Percentiles rank a stretch among this genome's conserved stretches.
Evolutionary conservation across 1,139 yeast species (phyloP).

Genomic region (Lodderomyces oxycetoniae): DNA sequence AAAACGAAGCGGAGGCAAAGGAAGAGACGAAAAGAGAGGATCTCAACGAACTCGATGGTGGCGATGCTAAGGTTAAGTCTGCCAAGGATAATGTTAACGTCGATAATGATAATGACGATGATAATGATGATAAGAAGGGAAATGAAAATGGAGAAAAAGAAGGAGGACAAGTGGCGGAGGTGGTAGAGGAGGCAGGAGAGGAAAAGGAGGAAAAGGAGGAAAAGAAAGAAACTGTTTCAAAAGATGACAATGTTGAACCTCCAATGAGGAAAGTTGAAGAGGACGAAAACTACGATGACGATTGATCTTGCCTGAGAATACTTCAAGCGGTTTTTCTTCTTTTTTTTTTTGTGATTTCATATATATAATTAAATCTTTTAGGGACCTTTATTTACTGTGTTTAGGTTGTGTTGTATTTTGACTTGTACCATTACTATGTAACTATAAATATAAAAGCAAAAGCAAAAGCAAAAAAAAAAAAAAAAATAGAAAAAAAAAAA

Average conservation of each 20-base stretch:
- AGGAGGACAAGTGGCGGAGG: background rate
- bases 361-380: too few relatives aligned
- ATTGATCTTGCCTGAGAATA: slow-evolving; percentile 20
- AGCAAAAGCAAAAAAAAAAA: too few relatives aligned
- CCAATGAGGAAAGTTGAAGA: slow-evolving; percentile 76
- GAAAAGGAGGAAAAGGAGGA: slow-evolving; percentile 11
- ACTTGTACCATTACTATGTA: slow-evolving; percentile 3
- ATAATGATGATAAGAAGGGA: background rate
- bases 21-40: background rate
- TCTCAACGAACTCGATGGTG: background rate
- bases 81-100: too few relatives aligned
- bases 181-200: slow-evolving; percentile 1
- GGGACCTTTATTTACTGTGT: background rate
- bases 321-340: background rate
- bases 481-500: too few relatives aligned
- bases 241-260: slow-evolving; percentile 45
- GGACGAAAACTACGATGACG: slow-evolving; percentile 82
- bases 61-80: background rate
- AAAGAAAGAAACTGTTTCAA: slow-evolving; percentile 23
- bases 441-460: too few relatives aligned
- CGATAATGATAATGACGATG: background rate
- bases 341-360: slow-evolving; percentile 2
- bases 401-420: slow-evolving; percentile 6
- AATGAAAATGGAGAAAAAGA: background rate
- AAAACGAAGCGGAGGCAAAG: background rate